Evolutionary conservation across 331 rosid species (phyloP).

Genomic region (Quercus lobata): DNA sequence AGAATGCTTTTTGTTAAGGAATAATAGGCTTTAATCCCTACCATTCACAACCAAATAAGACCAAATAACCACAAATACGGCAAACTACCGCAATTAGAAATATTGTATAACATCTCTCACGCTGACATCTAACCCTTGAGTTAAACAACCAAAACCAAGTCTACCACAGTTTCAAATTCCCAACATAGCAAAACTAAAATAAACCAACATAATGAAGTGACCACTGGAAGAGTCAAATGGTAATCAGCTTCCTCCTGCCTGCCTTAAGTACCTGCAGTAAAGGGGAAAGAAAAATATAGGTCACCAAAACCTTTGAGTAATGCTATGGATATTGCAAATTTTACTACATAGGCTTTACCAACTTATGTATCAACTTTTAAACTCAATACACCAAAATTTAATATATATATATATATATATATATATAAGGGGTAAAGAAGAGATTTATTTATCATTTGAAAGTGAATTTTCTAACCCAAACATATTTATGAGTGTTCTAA

Average conservation of each 20-base stretch:
- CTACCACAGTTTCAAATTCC: constrained; percentile 12
- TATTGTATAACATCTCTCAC: constrained; percentile 1
- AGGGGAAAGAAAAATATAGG: background rate
- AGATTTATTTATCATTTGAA: background rate
- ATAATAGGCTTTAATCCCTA: background rate
- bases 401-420: too few species aligned
- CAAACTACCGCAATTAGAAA: background rate
- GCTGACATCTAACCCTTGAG: constrained; percentile 9
- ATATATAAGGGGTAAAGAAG: too few species aligned
- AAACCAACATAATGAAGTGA: constrained; percentile 7
- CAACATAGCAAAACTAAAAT: constrained; percentile 17
- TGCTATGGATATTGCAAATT: too few species aligned
- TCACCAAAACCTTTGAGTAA: background rate
- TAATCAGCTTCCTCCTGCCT: constrained; percentile 35
- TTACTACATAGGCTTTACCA: too few species aligned
- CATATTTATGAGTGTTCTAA: background rate
- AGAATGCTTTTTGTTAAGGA: background rate
- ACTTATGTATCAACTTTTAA: too few species aligned
- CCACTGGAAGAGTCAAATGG: constrained; percentile 23
- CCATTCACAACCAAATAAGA: constrained; percentile 5
- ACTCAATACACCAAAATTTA: too few species aligned
- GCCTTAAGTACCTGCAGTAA: constrained; percentile 26
- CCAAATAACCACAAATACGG: background rate
- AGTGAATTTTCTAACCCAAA: background rate
- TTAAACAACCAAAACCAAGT: constrained; percentile 11